A percentile compares a stretch with the other conserved stretches of the same genome.
Evolutionary conservation across 2,329 filamentous ascomycete genomes (phyloP).

Genomic region (Gremmenia infestans): DNA sequence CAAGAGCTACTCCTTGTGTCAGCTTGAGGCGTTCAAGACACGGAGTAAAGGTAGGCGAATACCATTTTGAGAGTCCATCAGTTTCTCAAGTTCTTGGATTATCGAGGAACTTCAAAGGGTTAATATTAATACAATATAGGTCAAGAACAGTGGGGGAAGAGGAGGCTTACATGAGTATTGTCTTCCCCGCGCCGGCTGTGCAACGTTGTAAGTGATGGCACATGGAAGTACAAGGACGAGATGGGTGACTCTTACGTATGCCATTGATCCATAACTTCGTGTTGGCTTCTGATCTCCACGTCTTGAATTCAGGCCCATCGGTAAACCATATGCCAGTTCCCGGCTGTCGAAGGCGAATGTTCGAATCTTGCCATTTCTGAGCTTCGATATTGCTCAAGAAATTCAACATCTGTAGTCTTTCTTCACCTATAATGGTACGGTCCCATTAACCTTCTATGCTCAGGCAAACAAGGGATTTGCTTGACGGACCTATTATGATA

Average conservation of each 20-base stretch:
- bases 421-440: background rate
- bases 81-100: constrained; percentile 6
- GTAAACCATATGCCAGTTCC: constrained; percentile 21
- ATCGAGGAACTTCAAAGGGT: background rate
- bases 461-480: background rate
- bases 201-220: too few species aligned
- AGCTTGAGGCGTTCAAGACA: background rate
- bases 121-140: background rate
- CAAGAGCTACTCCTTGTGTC: constrained; percentile 7
- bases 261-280: constrained; percentile 18
- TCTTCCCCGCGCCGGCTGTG: constrained; percentile 20
- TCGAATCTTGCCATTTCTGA: constrained; percentile 8
- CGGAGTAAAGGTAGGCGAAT: background rate
- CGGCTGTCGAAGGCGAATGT: constrained; percentile 11
- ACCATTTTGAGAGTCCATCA: background rate
- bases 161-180: constrained; percentile 9
- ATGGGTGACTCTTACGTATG: constrained; percentile 12
- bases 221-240: background rate
- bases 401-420: constrained; percentile 4
- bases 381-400: constrained; percentile 5
- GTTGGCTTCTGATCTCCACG: constrained; percentile 4
- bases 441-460: background rate
- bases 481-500: background rate
- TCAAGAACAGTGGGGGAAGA: background rate
- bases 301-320: constrained; percentile 12